phyloP scores from a whole-genome alignment of 164 flowering plant species.

The Houttuynia cordata region DNA sequence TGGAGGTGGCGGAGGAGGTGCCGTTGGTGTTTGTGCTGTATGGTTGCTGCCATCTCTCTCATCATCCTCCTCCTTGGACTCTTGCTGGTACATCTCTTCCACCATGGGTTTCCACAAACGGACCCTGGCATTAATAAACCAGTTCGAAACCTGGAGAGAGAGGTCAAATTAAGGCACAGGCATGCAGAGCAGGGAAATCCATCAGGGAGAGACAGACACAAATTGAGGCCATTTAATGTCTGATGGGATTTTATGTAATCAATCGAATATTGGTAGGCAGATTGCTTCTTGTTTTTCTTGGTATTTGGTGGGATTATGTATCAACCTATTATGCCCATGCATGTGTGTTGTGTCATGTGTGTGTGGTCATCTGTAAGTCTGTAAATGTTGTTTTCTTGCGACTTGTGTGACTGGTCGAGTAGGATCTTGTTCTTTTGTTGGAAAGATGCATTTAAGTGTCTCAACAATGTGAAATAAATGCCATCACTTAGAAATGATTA shows the following conservation, averaged over 20 bases:
- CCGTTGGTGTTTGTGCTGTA: slow-evolving; percentile 18
- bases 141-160: slow-evolving; percentile 32
- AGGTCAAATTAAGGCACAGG: background rate
- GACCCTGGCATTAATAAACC: slow-evolving; percentile 52
- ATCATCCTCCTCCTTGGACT: slow-evolving; percentile 12
- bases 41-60: slow-evolving; percentile 1
- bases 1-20: background rate
- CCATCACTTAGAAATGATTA: too few species aligned
- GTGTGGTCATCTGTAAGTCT: too few species aligned
- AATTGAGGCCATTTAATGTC: background rate
- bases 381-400: slow-evolving; percentile 1
- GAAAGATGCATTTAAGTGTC: too few species aligned
- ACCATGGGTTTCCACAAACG: slow-evolving; percentile 54
- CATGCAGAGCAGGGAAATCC: background rate
- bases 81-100: slow-evolving; percentile 47
- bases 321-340: background rate
- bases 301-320: background rate
- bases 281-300: background rate
- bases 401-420: background rate
- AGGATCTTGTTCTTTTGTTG: background rate
- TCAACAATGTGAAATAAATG: too few species aligned
- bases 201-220: background rate
- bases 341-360: background rate
- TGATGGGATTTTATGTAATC: background rate
- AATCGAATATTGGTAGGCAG: background rate